phyloP scores from a whole-genome alignment of 2,329 filamentous ascomycete genomes.

The Xylariaceae sp. region DNA sequence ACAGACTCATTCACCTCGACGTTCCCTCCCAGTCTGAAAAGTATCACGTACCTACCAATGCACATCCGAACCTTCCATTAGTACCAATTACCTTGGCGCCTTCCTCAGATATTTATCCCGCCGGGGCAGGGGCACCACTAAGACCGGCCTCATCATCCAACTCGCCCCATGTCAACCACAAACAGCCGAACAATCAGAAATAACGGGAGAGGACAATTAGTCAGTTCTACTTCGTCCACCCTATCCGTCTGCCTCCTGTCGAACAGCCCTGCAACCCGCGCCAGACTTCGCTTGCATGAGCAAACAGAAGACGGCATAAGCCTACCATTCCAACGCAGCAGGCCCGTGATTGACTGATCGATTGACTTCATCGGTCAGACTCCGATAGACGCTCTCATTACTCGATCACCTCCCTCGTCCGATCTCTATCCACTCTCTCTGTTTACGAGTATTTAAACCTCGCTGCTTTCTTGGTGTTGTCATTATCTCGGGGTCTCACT shows the following conservation, averaged over 20 bases:
- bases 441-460: slow-evolving; percentile 22
- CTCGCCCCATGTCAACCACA: not conserved
- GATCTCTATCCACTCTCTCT: not conserved
- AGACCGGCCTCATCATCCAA: not conserved
- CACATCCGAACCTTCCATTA: not conserved
- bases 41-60: not conserved
- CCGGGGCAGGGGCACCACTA: not conserved
- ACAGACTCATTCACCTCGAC: not conserved
- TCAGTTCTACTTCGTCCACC: slow-evolving; percentile 4
- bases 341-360: slow-evolving; percentile 1
- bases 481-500: slow-evolving; percentile 11
- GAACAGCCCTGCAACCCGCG: slow-evolving; percentile 25
- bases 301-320: not conserved
- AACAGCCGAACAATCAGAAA: not conserved
- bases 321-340: slow-evolving; percentile 7
- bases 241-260: slow-evolving; percentile 6
- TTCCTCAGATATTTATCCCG: not conserved
- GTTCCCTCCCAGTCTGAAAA: not conserved
- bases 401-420: slow-evolving; percentile 7
- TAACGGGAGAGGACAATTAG: not conserved
- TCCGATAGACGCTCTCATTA: not conserved
- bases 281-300: not conserved
- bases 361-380: not conserved
- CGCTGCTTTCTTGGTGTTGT: slow-evolving; percentile 11
- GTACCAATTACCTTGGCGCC: not conserved